Evolutionary conservation across 306 rosid species (phyloP).

Genomic region (Rosa persica): DNA sequence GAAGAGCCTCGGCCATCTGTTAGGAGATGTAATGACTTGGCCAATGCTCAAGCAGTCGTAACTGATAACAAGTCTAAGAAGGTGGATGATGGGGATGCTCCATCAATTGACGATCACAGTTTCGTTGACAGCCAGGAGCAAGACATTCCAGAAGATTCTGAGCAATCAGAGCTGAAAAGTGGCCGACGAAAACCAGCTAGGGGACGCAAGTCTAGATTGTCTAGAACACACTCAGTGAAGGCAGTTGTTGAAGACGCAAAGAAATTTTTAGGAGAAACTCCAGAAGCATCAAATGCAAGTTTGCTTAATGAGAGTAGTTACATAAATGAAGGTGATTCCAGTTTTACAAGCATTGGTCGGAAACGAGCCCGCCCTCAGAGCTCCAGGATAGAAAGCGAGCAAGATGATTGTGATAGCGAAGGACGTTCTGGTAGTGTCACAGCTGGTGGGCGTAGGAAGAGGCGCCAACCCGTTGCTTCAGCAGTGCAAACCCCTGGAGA

Average conservation of each 20-base stretch:
- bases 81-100: constrained; percentile 39
- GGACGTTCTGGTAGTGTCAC: constrained; percentile 71
- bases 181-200: constrained; percentile 40
- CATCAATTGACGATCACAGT: constrained; percentile 53
- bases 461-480: constrained; percentile 48
- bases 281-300: constrained; percentile 37
- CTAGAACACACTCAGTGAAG: constrained; percentile 69
- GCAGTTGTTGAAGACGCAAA: constrained; percentile 78
- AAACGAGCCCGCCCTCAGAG: constrained; percentile 56
- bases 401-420: constrained; percentile 62
- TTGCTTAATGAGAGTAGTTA: constrained; percentile 31
- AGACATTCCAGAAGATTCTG: constrained; percentile 65
- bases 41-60: constrained; percentile 29
- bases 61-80: constrained; percentile 35
- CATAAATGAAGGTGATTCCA: constrained; percentile 51
- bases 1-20: constrained; percentile 35
- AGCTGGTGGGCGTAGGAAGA: constrained; percentile 66
- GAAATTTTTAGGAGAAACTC: constrained; percentile 54
- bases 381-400: constrained; percentile 57
- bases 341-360: constrained; percentile 37
- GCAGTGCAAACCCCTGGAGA: constrained; percentile 51
- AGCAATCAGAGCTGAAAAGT: constrained; percentile 60
- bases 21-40: constrained; percentile 32
- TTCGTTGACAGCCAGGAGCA: constrained; percentile 49
- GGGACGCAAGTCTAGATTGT: constrained; percentile 50